Evolutionary conservation across 2,329 filamentous ascomycete genomes (phyloP), one percentile per base, ranked within the genome.

Genomic region (Beauveria australis): DNA sequence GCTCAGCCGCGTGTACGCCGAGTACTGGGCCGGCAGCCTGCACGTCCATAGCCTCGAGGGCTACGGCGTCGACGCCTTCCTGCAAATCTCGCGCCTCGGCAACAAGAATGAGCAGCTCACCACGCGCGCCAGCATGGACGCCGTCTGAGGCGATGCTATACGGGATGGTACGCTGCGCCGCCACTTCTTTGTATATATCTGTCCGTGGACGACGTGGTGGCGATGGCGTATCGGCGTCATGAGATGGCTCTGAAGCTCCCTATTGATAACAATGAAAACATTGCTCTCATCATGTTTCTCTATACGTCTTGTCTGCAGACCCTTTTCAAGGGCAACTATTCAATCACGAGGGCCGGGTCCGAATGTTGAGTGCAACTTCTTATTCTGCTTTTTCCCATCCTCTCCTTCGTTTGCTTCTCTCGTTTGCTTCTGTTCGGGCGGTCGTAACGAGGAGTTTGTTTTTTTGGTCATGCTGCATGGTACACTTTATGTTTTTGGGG

Each of bases 81-180:
- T 99, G 64, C 92, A 97, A 71, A 96, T 99, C 63, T 96, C 91
- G 5, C 95, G 96, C 72, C 79, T 99, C 61, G 94, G 94, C 22
- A 99, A 99, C 73, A 97, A 96, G 80, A 97, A 97, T 70, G 94
- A 99, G 78, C 91, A 96, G 73, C 79, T 99, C 63, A 91, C 83
- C 3, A 91, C 85, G 30, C 79, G 89, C 68, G 89, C 89, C 28
- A 85, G 82, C 65, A 91, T 92, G 80, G 89, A 92, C 73, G 87
- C 88, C 22, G 83, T 92, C 14, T 90, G 78, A 67, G 22, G 41
- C 14, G 5, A 9, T 30, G 2, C 1, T 14, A 9, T n/a, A 18
- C 24, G 26, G 4, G 7, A n/a, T 16, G 14, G 33, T 47, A 14
- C 22, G 37, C 37, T n/a, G 33, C 9, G n/a, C 24, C 22, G 26